Base-by-base conservation (phyloP, 345 rosid species). In the Eucalyptus cloeziana region DNA sequence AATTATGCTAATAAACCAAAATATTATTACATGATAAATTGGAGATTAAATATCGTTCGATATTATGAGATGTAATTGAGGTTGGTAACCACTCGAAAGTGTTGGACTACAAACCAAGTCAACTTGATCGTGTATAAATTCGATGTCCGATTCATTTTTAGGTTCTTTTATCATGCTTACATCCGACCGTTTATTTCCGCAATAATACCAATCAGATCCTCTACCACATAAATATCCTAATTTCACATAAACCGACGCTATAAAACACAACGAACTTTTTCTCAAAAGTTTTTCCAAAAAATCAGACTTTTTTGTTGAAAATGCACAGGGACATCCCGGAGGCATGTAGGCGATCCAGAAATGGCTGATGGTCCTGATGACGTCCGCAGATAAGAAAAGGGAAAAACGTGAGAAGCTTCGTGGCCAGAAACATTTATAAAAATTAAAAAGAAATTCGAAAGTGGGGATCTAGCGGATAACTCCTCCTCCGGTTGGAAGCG, bases 131-230 rank as follows among this genome's bases (percentile, higher is more conserved):
- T 7, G 9, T 14, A 64, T 6, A n/a, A 64, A 13, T 64, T n/a
- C 5, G 0, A 64, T 30, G 5, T 33, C 24, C 7, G 1, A 69
- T 33, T 17, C 13, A 33, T 69, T 31, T 33, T 14, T 37, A 4
- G 2, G 1, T 33, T 33, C 1, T 33, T 69, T 33, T 33, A 8
- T 9, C 0, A 5, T 0, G 13, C 0, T 33, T 8, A 17, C 2
- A 33, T 19, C 1, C 7, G 2, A 33, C 17, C 4, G 2, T 5
- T n/a, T 2, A 10, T 33, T 33, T 33, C 1, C 2, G 0, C 12
- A 8, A 16, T 2, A 16, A 4, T 19, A 31, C 2, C 11, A 3
- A 16, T 16, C 4, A 4, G 13, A 33, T 33, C 7, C 0, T 17
- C 3, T 5, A 1, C 13, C 1, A 1, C 80, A 2, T 17, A 33